phyloP scores from a whole-genome alignment of 352 stramenopile genomes.

The Saprolegnia parasitica region DNA sequence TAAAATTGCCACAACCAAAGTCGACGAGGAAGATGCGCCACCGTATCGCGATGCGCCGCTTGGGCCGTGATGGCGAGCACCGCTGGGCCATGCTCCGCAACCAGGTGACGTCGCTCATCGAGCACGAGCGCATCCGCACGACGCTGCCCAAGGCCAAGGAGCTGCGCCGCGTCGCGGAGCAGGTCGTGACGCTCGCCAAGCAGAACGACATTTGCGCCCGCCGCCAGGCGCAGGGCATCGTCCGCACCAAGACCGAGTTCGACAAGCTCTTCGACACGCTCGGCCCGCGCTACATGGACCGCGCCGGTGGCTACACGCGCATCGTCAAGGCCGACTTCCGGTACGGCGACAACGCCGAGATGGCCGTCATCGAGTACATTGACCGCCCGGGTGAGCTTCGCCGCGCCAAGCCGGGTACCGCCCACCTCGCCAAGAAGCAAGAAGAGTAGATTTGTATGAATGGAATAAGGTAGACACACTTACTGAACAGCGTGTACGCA shows the following conservation, averaged over 20 bases:
- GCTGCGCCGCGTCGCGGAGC: slow-evolving; percentile 89
- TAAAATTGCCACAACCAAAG: not conserved
- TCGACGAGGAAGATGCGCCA: slow-evolving; percentile 61
- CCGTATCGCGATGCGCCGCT: slow-evolving; percentile 81
- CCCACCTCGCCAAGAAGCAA: slow-evolving; percentile 13
- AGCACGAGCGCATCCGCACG: slow-evolving; percentile 97
- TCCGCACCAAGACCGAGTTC: slow-evolving; percentile 88
- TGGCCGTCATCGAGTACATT: slow-evolving; percentile 98
- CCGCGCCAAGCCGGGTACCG: slow-evolving; percentile 51
- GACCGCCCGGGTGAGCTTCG: slow-evolving; percentile 87
- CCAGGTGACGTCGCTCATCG: slow-evolving; percentile 93
- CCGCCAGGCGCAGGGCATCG: slow-evolving; percentile 74
- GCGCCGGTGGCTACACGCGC: slow-evolving; percentile 93
- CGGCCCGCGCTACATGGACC: slow-evolving; percentile 91
- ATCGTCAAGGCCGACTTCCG: slow-evolving; percentile 93
- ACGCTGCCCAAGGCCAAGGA: slow-evolving; percentile 96
- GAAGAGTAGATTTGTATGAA: slow-evolving; percentile 25
- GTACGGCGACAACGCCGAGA: slow-evolving; percentile 93
- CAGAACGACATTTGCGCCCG: slow-evolving; percentile 77
- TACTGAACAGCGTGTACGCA: not conserved
- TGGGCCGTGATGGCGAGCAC: slow-evolving; percentile 90
- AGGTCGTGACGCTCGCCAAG: slow-evolving; percentile 95
- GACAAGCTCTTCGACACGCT: slow-evolving; percentile 96
- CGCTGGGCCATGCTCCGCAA: slow-evolving; percentile 95
- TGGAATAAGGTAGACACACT: slow-evolving; percentile 6